Evolutionary conservation across 2,329 filamentous ascomycete species (phyloP).

Genomic region (Plectosphaerella sp.): DNA sequence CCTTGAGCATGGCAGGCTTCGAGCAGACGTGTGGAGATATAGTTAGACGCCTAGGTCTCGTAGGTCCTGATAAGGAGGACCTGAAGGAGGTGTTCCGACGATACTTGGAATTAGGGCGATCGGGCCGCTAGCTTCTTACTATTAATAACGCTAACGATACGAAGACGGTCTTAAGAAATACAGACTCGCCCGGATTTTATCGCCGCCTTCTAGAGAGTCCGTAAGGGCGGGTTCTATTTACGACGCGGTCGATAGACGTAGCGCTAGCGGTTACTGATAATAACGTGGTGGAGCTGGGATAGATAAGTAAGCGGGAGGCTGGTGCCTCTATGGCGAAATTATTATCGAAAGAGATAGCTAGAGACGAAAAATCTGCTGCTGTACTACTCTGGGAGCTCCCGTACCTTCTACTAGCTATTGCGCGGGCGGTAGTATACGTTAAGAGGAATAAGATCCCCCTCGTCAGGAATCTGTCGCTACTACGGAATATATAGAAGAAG

Average conservation of each 20-base stretch:
- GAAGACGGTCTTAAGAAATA: background rate
- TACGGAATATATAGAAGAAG: slow-evolving; percentile 23
- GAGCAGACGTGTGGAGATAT: slow-evolving; percentile 27
- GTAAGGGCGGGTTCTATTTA: background rate
- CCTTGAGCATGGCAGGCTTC: slow-evolving; percentile 17
- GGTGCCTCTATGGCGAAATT: background rate
- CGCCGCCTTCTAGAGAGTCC: no score
- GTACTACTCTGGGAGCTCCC: slow-evolving; percentile 20
- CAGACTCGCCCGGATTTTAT: background rate
- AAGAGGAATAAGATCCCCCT: slow-evolving; percentile 22
- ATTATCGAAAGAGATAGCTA: background rate
- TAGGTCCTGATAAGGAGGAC: slow-evolving; percentile 10
- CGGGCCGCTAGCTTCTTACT: slow-evolving; percentile 13
- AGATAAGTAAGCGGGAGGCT: slow-evolving; percentile 1
- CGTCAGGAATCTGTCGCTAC: slow-evolving; percentile 25
- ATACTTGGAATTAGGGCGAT: background rate
- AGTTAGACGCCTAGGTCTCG: slow-evolving; percentile 19
- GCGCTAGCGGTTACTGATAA: background rate
- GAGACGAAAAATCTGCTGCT: background rate
- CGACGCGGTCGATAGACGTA: background rate
- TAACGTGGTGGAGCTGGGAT: no score
- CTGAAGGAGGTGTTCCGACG: slow-evolving; percentile 5
- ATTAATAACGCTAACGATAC: slow-evolving; percentile 26
- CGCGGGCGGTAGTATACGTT: slow-evolving; percentile 34
- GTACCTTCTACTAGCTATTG: slow-evolving; percentile 31